Evolutionary conservation across 768 basidiomycete species (phyloP).

Genomic region (Gymnopilus dilepis): DNA sequence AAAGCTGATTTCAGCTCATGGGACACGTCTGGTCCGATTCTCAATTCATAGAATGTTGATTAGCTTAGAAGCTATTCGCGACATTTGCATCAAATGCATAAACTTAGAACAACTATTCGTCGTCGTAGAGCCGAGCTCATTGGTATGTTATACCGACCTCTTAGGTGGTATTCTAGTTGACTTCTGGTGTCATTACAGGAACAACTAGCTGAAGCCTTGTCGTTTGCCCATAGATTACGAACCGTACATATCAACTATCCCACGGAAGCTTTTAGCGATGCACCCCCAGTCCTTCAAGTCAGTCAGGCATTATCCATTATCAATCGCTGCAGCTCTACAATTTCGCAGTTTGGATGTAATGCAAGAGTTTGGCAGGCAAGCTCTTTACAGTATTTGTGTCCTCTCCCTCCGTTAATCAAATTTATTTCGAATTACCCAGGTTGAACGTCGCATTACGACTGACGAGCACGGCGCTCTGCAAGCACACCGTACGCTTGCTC

Average conservation of each 20-base stretch:
- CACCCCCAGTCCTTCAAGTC: slow-evolving; percentile 35
- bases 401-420: background rate
- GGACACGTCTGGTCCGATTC: slow-evolving; percentile 55
- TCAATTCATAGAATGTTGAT: slow-evolving; percentile 71
- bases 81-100: slow-evolving; percentile 59
- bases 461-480: slow-evolving; percentile 42
- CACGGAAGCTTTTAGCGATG: slow-evolving; percentile 32
- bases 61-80: slow-evolving; percentile 49
- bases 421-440: slow-evolving; percentile 36
- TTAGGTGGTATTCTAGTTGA: background rate
- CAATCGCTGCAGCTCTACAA: slow-evolving; percentile 51
- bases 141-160: slow-evolving; percentile 43
- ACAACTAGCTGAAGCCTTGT: slow-evolving; percentile 45
- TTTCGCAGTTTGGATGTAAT: slow-evolving; percentile 71
- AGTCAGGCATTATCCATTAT: slow-evolving; percentile 51
- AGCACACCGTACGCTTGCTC: slow-evolving; percentile 40
- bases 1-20: slow-evolving; percentile 55
- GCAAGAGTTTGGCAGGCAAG: slow-evolving; percentile 74
- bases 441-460: slow-evolving; percentile 44
- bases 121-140: slow-evolving; percentile 48
- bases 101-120: slow-evolving; percentile 69
- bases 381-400: background rate
- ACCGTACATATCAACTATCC: slow-evolving; percentile 67
- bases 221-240: slow-evolving; percentile 51
- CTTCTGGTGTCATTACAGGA: slow-evolving; percentile 35